Base-by-base conservation (phyloP, 2,329 filamentous ascomycete species). In the Monosporascus sp. region DNA sequence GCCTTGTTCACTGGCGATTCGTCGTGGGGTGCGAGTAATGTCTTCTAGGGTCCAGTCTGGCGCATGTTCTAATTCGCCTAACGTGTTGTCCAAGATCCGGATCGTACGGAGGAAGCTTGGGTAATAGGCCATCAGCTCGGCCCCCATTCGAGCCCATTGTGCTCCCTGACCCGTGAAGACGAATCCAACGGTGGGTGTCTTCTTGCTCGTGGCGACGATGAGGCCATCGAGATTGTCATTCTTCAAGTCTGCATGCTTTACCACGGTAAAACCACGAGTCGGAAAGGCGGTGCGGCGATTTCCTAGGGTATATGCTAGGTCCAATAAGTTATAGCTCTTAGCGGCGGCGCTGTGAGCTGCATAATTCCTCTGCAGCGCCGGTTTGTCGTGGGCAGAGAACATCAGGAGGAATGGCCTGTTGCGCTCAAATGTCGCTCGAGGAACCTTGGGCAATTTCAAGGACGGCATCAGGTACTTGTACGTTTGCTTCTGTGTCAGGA, bases 161-260 rank as follows among this genome's bases (percentile, higher is more conserved):
- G 65, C 62, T 37, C 65, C 65, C 25, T 66, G 64, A 15, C 64
- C 64, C 15, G 63, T 63, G 49, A 66, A 66, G 1, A 65, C 56
- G 24, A 59, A 59, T 2, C 22, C 52, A 11, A 54, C 3, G 18
- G 20, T 52, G 18, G 45, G 37, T 15, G 50, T 41, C 18, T 41
- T 24, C 27, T 41, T 27, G 8, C 27, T 41, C n/a, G 9, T 22
- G 39, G 20, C 18, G 41, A 45, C 6, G 25, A 9, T 7, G 18
- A 48, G 24, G 24, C 24, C 24, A 6, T 24, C 24, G 24, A 24
- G 24, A 24, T 24, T 6, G 24, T 4, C 24, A 24, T 24, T 44
- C 17, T 37, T 49, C n/a, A 52, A 37, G 8, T 18, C 22, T 35
- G 25, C 43, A 25, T 49, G 44, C 41, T 37, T 52, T 18, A 43